A percentile compares a stretch with the other conserved stretches of the same genome.
Evolutionary conservation across 441 rosid genomes (phyloP).

Genomic region (Capsella rubella): DNA sequence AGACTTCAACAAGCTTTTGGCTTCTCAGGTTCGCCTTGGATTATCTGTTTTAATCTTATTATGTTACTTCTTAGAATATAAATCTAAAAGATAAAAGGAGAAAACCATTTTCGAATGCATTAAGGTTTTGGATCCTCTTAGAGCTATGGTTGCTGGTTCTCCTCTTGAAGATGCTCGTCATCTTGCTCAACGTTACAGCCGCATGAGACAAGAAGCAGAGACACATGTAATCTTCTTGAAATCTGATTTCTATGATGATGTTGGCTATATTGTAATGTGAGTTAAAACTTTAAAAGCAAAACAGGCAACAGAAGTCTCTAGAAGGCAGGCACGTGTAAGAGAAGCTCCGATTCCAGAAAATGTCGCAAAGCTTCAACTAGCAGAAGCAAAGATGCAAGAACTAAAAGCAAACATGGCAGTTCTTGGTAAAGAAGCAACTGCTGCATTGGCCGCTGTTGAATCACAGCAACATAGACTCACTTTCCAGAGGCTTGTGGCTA

Average conservation of each 20-base stretch:
- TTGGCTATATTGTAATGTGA: constrained; percentile 40
- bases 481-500: constrained; percentile 88
- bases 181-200: constrained; percentile 94
- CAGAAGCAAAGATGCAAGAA: constrained; percentile 87
- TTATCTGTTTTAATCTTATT: constrained; percentile 7
- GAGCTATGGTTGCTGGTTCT: constrained; percentile 80
- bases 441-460: constrained; percentile 92
- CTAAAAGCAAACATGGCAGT: constrained; percentile 89
- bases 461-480: constrained; percentile 90
- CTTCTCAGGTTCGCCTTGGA: constrained; percentile 64
- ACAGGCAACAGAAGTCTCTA: constrained; percentile 77
- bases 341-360: constrained; percentile 89
- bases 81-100: background rate
- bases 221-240: constrained; percentile 55
- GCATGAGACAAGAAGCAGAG: constrained; percentile 99
- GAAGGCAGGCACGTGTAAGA: constrained; percentile 76
- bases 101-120: constrained; percentile 22
- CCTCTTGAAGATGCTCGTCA: constrained; percentile 96
- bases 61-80: background rate
- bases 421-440: constrained; percentile 93
- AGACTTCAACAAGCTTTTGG: constrained; percentile 61
- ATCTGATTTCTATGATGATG: constrained; percentile 12
- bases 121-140: constrained; percentile 91
- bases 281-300: constrained; percentile 40
- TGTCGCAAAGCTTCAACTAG: constrained; percentile 82